These are phyloP conservation scores for Henckelia pumila DNA, from an alignment of 257 asterid species.

Conservation along the genomic window DNA sequence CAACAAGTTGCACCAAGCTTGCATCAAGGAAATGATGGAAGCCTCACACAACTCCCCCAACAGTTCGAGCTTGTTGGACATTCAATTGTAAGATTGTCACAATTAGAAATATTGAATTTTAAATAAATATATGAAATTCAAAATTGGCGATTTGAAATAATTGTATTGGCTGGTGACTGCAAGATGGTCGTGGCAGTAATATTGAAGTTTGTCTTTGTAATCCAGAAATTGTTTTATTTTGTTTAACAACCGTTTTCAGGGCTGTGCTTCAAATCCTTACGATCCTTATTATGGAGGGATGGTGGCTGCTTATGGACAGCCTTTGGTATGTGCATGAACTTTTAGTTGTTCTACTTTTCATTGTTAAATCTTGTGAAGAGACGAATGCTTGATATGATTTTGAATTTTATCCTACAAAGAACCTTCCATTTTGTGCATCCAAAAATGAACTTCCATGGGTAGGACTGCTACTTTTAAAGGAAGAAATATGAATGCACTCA, in stretches of 20 bases:
- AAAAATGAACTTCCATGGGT: neutral
- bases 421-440: neutral
- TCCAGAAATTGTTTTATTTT: slow-evolving; percentile 1
- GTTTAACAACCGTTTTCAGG: slow-evolving; percentile 38
- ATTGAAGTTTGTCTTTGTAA: slow-evolving; percentile 4
- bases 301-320: slow-evolving; percentile 78
- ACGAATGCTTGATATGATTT: slow-evolving; percentile 2
- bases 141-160: too few relatives aligned
- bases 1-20: slow-evolving; percentile 44
- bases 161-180: slow-evolving; percentile 1
- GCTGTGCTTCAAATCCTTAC: slow-evolving; percentile 53
- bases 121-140: too few relatives aligned
- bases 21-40: slow-evolving; percentile 45
- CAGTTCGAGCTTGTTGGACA: slow-evolving; percentile 70
- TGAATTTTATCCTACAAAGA: neutral
- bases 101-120: neutral
- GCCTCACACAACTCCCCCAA: slow-evolving; percentile 41
- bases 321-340: slow-evolving; percentile 50
- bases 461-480: neutral
- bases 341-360: neutral
- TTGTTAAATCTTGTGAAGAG: slow-evolving; percentile 5
- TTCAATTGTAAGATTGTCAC: slow-evolving; percentile 59
- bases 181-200: slow-evolving; percentile 6
- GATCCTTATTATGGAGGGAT: slow-evolving; percentile 70
- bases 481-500: neutral